phyloP scores from a whole-genome alignment of 805 yeast genomes.

The Pichia sporocuriosa region DNA sequence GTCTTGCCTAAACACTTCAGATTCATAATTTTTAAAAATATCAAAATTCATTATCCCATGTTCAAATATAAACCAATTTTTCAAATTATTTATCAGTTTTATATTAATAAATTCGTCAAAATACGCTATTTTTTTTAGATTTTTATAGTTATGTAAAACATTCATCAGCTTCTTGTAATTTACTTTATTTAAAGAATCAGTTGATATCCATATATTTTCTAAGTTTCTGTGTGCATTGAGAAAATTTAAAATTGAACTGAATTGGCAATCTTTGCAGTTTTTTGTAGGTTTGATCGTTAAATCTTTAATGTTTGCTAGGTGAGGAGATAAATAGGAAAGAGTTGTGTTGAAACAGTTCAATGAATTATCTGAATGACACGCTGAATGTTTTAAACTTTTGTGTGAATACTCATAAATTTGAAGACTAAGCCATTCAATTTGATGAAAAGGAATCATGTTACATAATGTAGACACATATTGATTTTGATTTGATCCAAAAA shows the following conservation, averaged over 20 bases:
- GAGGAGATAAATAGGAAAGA: conserved; percentile 15
- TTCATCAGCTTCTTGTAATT: conserved; percentile 11
- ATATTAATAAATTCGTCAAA: conserved; percentile 21
- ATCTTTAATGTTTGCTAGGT: conserved; percentile 15
- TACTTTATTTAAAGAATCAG: conserved; percentile 16
- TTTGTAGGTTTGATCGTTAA: conserved; percentile 22
- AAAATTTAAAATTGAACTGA: conserved; percentile 15
- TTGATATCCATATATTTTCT: conserved; percentile 14
- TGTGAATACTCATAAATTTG: conserved; percentile 25
- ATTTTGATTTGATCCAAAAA: conserved; percentile 19
- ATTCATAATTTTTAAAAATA: conserved; percentile 14
- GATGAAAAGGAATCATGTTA: conserved; percentile 29
- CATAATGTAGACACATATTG: conserved; percentile 29
- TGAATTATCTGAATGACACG: neutral
- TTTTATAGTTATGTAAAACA: conserved; percentile 6
- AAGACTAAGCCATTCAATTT: conserved; percentile 16
- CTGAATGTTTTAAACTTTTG: conserved; percentile 15
- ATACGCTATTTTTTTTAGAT: conserved; percentile 14
- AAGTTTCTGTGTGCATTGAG: conserved; percentile 9
- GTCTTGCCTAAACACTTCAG: conserved; percentile 19
- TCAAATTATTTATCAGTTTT: conserved; percentile 18
- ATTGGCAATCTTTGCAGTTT: conserved; percentile 25
- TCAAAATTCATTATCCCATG: conserved; percentile 16
- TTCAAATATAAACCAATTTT: conserved; percentile 23
- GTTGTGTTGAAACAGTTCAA: conserved; percentile 6